phyloP scores from a whole-genome alignment of 2,329 filamentous ascomycete species.

The Akanthomyces muscarius region DNA sequence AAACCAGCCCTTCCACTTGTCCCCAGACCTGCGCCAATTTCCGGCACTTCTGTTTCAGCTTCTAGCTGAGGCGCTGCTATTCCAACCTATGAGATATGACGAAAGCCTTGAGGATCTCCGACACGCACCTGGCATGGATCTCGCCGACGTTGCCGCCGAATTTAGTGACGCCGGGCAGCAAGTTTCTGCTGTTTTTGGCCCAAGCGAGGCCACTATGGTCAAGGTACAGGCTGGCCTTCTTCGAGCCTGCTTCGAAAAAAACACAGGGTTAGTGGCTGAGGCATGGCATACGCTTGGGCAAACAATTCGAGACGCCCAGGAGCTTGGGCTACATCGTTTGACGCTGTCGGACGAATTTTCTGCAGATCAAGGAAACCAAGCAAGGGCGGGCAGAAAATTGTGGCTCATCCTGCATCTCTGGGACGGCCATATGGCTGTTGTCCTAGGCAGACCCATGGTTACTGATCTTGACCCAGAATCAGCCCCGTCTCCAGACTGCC shows the following conservation, averaged over 20 bases:
- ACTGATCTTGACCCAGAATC: neutral
- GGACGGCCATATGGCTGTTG: conserved; percentile 18
- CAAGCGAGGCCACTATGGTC: neutral
- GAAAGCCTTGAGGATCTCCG: conserved; percentile 15
- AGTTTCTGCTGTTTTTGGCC: conserved; percentile 4
- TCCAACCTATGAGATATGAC: conserved; percentile 12
- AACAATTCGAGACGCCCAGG: conserved; percentile 18
- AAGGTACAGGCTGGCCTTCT: conserved; percentile 15
- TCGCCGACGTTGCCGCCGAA: conserved; percentile 16
- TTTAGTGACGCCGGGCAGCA: conserved; percentile 15
- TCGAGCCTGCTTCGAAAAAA: conserved; percentile 17
- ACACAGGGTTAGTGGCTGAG: conserved; percentile 12
- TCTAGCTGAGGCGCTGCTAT: conserved; percentile 15
- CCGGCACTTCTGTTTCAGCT: conserved; percentile 17
- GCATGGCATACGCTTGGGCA: conserved; percentile 18
- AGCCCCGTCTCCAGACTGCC: neutral
- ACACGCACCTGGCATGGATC: conserved; percentile 16
- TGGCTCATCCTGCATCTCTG: conserved; percentile 18
- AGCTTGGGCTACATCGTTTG: conserved; percentile 16
- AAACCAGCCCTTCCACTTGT: too few relatives aligned
- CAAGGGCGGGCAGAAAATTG: conserved; percentile 1
- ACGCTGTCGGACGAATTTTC: neutral
- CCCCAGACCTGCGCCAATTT: conserved; percentile 8
- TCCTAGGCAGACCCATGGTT: conserved; percentile 17
- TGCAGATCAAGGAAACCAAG: neutral